Conservation (phyloP, 2,329 filamentous ascomycete species). For the Cercospora berteroae region DNA sequence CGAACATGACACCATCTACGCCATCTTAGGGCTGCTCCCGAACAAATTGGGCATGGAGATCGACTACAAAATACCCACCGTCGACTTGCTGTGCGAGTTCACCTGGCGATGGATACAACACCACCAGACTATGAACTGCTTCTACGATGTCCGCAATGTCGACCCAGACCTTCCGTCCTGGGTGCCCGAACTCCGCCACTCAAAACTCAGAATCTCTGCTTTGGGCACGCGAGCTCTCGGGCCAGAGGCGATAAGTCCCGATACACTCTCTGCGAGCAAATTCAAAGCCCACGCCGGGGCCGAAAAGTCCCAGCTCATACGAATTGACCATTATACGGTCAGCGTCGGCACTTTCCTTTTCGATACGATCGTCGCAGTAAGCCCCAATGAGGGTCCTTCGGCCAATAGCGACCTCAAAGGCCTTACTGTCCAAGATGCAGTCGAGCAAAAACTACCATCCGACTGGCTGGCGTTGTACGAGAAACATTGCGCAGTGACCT, state of each 20-base stretch:
- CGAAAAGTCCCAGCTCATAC: not conserved
- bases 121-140: not conserved
- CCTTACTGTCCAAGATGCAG: not conserved
- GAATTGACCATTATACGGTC: not conserved
- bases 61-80: conserved; percentile 9
- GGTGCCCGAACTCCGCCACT: conserved; percentile 5
- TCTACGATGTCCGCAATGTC: conserved; percentile 9
- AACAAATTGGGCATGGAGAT: conserved; percentile 1
- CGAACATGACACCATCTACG: conserved; percentile 7
- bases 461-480: conserved; percentile 6
- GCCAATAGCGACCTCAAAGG: not conserved
- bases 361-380: conserved; percentile 5
- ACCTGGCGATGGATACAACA: conserved; percentile 7
- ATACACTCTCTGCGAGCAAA: not conserved
- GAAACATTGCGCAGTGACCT: not conserved
- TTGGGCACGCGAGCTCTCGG: not conserved
- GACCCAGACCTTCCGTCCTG: conserved; percentile 8
- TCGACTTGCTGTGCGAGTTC: conserved; percentile 4
- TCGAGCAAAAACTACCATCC: conserved; percentile 1
- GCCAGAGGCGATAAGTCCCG: conserved; percentile 5
- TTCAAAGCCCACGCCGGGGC: conserved; percentile 5
- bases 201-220: not conserved
- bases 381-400: not conserved
- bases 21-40: conserved; percentile 8
- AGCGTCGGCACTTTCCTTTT: not conserved